phyloP scores from a whole-genome alignment of 306 rosid genomes.

The Abrus pulchellus region DNA sequence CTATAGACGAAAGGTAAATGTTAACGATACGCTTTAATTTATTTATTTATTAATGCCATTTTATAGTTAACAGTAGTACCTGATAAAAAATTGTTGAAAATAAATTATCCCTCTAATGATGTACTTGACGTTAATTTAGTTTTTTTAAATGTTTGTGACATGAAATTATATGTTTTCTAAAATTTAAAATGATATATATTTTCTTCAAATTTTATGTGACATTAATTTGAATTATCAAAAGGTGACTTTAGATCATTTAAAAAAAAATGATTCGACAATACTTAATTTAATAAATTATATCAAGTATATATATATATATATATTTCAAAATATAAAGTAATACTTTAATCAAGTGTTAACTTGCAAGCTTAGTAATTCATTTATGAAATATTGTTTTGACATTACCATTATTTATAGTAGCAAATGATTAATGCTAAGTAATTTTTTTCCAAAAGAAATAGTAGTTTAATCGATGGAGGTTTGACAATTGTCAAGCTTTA shows the following conservation, averaged over 20 bases:
- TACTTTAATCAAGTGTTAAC: neutral
- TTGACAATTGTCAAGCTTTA: too few relatives aligned
- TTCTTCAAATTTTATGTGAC: too few relatives aligned
- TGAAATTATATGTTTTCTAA: neutral
- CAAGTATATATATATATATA: too few relatives aligned
- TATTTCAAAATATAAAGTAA: too few relatives aligned
- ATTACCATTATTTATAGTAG: neutral
- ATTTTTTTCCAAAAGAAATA: neutral
- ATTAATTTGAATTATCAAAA: too few relatives aligned
- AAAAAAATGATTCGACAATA: too few relatives aligned
- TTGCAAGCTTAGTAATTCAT: too few relatives aligned
- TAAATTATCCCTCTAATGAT: neutral
- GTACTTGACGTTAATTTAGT: neutral
- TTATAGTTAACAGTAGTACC: too few relatives aligned
- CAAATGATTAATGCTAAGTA: neutral
- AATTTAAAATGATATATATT: neutral
- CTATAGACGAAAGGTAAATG: too few relatives aligned
- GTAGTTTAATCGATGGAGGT: neutral
- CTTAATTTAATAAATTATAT: too few relatives aligned
- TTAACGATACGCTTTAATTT: neutral
- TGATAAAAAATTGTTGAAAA: too few relatives aligned
- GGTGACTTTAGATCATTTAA: too few relatives aligned
- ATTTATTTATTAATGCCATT: neutral
- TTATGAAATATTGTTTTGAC: neutral
- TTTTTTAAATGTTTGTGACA: neutral